phyloP scores from a whole-genome alignment of 1,284 basidiomycete genomes.

The Farysia itapuensis region DNA sequence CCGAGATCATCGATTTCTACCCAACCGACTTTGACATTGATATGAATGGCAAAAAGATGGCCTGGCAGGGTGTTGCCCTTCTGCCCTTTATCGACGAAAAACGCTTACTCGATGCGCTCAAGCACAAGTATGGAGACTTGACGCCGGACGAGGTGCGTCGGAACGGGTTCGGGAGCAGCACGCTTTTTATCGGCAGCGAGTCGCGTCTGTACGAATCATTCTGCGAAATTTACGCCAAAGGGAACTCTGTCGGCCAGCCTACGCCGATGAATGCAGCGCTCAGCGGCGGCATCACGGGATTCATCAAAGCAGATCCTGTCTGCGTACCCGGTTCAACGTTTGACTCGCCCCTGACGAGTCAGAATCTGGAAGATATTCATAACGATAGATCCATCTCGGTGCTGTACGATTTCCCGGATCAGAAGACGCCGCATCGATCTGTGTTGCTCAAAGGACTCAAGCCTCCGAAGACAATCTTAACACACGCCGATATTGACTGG shows the following conservation, averaged over 20 bases:
- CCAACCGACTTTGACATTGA: slow-evolving; percentile 90
- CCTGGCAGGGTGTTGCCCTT: slow-evolving; percentile 97
- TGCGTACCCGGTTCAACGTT: slow-evolving; percentile 91
- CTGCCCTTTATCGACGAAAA: slow-evolving; percentile 92
- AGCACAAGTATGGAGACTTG: slow-evolving; percentile 71
- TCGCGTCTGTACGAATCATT: slow-evolving; percentile 83
- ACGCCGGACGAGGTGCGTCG: slow-evolving; percentile 78
- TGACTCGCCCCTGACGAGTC: slow-evolving; percentile 69
- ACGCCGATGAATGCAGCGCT: slow-evolving; percentile 69
- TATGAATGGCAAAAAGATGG: slow-evolving; percentile 99
- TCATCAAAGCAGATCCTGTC: slow-evolving; percentile 77
- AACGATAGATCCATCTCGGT: slow-evolving; percentile 85
- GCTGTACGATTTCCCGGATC: slow-evolving; percentile 84
- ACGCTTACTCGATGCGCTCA: slow-evolving; percentile 73
- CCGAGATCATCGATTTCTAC: slow-evolving; percentile 96
- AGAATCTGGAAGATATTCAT: slow-evolving; percentile 70
- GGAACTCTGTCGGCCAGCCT: slow-evolving; percentile 28
- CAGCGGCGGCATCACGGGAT: slow-evolving; percentile 79
- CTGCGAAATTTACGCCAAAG: slow-evolving; percentile 81
- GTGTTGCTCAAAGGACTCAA: slow-evolving; percentile 76
- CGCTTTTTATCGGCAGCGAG: slow-evolving; percentile 81
- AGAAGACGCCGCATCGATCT: slow-evolving; percentile 80
- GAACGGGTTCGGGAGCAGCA: slow-evolving; percentile 82
- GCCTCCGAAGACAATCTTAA: slow-evolving; percentile 69
- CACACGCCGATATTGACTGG: slow-evolving; percentile 73